Percentiles rank a stretch among this genome's conserved stretches.
These are phyloP conservation scores for Leccinellum rugosiceps DNA, from an alignment of 768 basidiomycete species.

Conservation along the genomic window DNA sequence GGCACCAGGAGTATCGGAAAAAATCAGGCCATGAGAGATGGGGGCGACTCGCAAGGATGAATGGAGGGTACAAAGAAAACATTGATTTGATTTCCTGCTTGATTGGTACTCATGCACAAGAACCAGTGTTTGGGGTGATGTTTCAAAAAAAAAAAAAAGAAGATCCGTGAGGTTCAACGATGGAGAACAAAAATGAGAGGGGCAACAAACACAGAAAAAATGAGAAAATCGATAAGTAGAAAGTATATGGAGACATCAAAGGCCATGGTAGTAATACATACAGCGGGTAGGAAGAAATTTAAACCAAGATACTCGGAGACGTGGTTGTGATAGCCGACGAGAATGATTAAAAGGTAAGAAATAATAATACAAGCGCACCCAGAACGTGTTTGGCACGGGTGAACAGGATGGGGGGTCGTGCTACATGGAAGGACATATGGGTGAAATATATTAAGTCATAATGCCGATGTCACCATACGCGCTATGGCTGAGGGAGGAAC, in stretches of 20 bases:
- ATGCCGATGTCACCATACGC: constrained; percentile 15
- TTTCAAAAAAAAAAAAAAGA: neutral
- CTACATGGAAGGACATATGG: neutral
- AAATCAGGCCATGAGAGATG: neutral
- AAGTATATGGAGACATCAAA: neutral
- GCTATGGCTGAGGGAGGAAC: constrained; percentile 24
- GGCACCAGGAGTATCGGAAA: neutral
- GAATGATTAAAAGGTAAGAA: neutral
- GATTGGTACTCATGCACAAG: neutral
- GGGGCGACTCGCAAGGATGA: neutral
- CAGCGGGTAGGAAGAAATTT: neutral
- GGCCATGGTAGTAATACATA: neutral
- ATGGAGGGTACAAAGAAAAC: neutral
- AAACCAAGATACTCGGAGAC: neutral
- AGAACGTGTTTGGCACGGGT: neutral
- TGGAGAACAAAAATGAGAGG: neutral
- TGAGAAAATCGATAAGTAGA: neutral
- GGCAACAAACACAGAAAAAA: neutral
- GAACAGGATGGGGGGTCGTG: neutral
- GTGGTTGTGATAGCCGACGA: neutral
- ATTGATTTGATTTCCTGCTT: neutral
- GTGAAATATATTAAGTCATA: constrained; percentile 12
- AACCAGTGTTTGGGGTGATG: neutral
- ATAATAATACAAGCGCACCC: constrained; percentile 2
- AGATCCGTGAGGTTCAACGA: neutral